These are phyloP conservation scores for Stagonosporopsis cucurbitacearum DNA, from an alignment of 2,329 filamentous ascomycete genomes.

Conservation along the genomic window DNA sequence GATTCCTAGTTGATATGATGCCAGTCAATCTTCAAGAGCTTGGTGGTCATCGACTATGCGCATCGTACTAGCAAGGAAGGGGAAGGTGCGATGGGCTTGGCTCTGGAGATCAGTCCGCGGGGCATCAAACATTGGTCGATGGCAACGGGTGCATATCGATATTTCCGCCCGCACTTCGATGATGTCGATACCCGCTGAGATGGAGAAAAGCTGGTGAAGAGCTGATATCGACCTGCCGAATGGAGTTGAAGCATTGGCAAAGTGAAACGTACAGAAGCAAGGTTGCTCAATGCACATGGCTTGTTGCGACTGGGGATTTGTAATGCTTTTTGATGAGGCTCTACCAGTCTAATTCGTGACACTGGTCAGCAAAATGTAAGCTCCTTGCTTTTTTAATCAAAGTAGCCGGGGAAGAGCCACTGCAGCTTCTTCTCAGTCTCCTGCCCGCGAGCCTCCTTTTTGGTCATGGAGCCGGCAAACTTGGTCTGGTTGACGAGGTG, in stretches of 20 bases:
- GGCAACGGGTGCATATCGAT: conserved; percentile 27
- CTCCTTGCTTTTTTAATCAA: conserved; percentile 46
- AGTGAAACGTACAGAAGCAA: conserved; percentile 2
- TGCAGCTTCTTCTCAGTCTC: conserved; percentile 80
- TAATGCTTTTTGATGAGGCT: conserved; percentile 15
- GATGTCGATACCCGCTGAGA: conserved; percentile 23
- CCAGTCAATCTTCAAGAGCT: conserved; percentile 4
- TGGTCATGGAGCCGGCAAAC: conserved; percentile 83
- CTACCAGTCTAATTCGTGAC: conserved; percentile 17
- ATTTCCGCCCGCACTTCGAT: conserved; percentile 21
- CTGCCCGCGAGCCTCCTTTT: conserved; percentile 72
- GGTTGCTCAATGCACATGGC: background rate
- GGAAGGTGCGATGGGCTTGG: conserved; percentile 27
- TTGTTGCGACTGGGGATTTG: background rate
- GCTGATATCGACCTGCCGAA: conserved; percentile 24
- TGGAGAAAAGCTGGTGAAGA: conserved; percentile 1
- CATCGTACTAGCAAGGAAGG: conserved; percentile 14
- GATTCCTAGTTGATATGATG: background rate
- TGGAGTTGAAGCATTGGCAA: conserved; percentile 4
- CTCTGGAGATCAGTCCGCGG: conserved; percentile 20
- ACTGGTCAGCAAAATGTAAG: conserved; percentile 5
- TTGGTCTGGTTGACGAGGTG: conserved; percentile 79
- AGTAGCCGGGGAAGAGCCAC: conserved; percentile 89
- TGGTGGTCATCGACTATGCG: conserved; percentile 12
- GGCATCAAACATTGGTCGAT: conserved; percentile 6